Evolutionary conservation across 352 stramenopile genomes (phyloP).

Genomic region (Phytophthora parvispora): DNA sequence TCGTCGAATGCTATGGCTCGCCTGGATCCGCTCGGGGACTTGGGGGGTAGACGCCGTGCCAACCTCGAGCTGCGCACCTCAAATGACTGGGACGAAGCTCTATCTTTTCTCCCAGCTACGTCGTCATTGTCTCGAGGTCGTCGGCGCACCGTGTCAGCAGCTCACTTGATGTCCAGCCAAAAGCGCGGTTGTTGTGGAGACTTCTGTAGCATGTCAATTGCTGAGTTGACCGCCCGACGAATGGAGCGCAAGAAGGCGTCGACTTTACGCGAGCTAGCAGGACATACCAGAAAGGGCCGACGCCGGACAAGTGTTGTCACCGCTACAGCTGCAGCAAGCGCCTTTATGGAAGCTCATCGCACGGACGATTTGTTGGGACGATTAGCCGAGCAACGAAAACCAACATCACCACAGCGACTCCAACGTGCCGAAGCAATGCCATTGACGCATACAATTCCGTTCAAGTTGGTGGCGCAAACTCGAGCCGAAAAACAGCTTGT

Average conservation of each 20-base stretch:
- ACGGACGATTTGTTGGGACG: conserved; percentile 27
- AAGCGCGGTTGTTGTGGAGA: conserved; percentile 79
- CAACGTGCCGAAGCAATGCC: conserved; percentile 31
- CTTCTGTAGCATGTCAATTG: conserved; percentile 65
- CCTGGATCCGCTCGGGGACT: conserved; percentile 51
- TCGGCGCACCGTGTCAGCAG: conserved; percentile 62
- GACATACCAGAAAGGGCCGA: conserved; percentile 19
- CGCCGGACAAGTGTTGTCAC: conserved; percentile 59
- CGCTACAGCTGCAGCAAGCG: conserved; percentile 60
- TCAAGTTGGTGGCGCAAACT: conserved; percentile 86
- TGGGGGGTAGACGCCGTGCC: conserved; percentile 23
- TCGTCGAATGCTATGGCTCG: conserved; percentile 28
- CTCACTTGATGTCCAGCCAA: conserved; percentile 79
- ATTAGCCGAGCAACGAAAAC: conserved; percentile 36
- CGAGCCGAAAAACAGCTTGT: conserved; percentile 84
- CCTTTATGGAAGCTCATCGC: conserved; percentile 60
- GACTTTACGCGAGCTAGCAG: conserved; percentile 13
- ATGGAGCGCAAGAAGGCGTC: conserved; percentile 47
- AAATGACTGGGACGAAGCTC: conserved; percentile 59
- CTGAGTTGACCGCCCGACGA: conserved; percentile 46
- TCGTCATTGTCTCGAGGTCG: conserved; percentile 70
- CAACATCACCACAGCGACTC: conserved; percentile 44
- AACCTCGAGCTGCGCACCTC: conserved; percentile 41
- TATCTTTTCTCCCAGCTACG: conserved; percentile 61
- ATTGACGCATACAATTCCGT: conserved; percentile 68